Percentiles rank a stretch among this genome's conserved stretches.
Evolutionary conservation across 164 flowering plant species (phyloP).

Genomic region (Taxillus chinensis): DNA sequence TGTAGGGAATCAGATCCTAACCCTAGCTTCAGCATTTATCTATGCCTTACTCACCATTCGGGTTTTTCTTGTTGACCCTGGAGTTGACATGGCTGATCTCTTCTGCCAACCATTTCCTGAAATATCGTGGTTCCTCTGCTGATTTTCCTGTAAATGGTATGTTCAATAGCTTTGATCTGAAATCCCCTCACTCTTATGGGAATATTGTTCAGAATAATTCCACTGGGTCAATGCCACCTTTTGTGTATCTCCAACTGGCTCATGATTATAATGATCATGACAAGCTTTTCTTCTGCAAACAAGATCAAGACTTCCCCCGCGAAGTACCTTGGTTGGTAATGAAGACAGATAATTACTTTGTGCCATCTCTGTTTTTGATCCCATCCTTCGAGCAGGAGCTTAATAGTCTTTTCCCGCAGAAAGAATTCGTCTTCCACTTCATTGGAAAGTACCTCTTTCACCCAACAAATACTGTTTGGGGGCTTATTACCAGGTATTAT

Average conservation of each 20-base stretch:
- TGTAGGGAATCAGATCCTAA: slow-evolving; percentile 65
- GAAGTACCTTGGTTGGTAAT: slow-evolving; percentile 63
- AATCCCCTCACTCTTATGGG: slow-evolving; percentile 43
- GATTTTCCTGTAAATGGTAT: slow-evolving; percentile 53
- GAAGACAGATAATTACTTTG: slow-evolving; percentile 66
- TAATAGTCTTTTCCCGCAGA: slow-evolving; percentile 52
- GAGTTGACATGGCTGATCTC: slow-evolving; percentile 55
- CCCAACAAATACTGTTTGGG: slow-evolving; percentile 77
- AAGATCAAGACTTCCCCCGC: slow-evolving; percentile 47
- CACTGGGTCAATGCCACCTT: slow-evolving; percentile 16
- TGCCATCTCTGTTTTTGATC: slow-evolving; percentile 73
- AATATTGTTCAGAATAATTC: slow-evolving; percentile 38
- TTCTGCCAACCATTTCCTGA: slow-evolving; percentile 88
- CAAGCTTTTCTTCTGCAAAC: slow-evolving; percentile 79
- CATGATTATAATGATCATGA: slow-evolving; percentile 66
- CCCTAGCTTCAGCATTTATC: slow-evolving; percentile 69
- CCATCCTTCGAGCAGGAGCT: slow-evolving; percentile 61
- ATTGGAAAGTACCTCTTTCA: slow-evolving; percentile 76
- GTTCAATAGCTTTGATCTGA: slow-evolving; percentile 37
- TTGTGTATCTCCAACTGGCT: slow-evolving; percentile 57
- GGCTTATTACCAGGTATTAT: slow-evolving; percentile 65
- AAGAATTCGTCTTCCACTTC: slow-evolving; percentile 67
- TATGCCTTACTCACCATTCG: slow-evolving; percentile 77
- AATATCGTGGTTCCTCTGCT: slow-evolving; percentile 53
- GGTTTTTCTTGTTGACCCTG: slow-evolving; percentile 69